Percentiles rank a stretch among this genome's conserved stretches.
Conservation (phyloP, 2,329 filamentous ascomycete species). For the Ilyonectria sp. region DNA sequence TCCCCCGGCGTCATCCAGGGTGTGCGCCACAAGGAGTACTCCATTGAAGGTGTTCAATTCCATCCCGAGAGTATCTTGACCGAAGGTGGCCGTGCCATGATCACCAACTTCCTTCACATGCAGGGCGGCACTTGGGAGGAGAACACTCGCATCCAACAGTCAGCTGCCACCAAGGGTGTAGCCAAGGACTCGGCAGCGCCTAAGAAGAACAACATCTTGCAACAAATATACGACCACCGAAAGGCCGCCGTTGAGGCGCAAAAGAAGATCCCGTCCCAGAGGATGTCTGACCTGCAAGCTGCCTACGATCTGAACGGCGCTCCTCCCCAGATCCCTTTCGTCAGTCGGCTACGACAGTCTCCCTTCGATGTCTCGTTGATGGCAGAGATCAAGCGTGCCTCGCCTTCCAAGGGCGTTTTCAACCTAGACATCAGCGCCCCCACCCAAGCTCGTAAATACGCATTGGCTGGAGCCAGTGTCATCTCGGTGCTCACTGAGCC, state of each 20-base stretch:
- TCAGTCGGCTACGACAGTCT: slow-evolving; percentile 83
- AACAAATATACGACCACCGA: slow-evolving; percentile 90
- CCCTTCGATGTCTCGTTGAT: slow-evolving; percentile 92
- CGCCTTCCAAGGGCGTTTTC: slow-evolving; percentile 96
- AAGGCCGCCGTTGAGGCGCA: slow-evolving; percentile 83
- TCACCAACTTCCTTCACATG: slow-evolving; percentile 91
- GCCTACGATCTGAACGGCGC: slow-evolving; percentile 88
- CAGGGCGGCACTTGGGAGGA: slow-evolving; percentile 93
- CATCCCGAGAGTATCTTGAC: slow-evolving; percentile 98
- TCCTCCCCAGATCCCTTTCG: slow-evolving; percentile 86
- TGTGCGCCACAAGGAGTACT: slow-evolving; percentile 90
- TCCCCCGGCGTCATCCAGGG: slow-evolving; percentile 95
- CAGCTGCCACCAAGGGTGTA: slow-evolving; percentile 47
- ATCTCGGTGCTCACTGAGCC: slow-evolving; percentile 99
- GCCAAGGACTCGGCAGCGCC: slow-evolving; percentile 47
- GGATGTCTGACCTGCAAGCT: slow-evolving; percentile 86
- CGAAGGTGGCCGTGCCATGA: slow-evolving; percentile 88
- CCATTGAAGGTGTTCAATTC: slow-evolving; percentile 97
- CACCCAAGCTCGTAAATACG: slow-evolving; percentile 91
- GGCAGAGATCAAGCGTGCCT: slow-evolving; percentile 97
- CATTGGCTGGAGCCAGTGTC: slow-evolving; percentile 92
- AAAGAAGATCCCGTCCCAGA: slow-evolving; percentile 87
- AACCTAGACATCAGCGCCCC: slow-evolving; percentile 90
- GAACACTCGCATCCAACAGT: slow-evolving; percentile 73
- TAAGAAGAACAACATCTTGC: slow-evolving; percentile 88